Base-by-base conservation (phyloP, 169 alveolate genomes). In the Plasmodium yoelii region DNA sequence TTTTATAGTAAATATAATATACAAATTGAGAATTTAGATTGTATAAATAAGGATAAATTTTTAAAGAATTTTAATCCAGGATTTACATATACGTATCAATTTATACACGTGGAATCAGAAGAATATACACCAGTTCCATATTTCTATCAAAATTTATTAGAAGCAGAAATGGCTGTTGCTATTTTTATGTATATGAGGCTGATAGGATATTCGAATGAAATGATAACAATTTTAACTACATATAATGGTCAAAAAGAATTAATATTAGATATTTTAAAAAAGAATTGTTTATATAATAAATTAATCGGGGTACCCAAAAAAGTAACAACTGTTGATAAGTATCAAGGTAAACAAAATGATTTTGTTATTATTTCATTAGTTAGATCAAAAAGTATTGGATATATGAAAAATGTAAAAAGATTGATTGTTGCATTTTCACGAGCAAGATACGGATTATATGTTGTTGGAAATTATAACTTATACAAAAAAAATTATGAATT, bases 161-260 rank as follows among this genome's bases (percentile, higher is more conserved):
- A 97, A 88, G 99, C 99, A 0, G 98, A 97, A 92, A 95, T 88
- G 90, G 94, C 95, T 59, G 98, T 97, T 51, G 97, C 98, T 10
- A 86, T 96, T 61, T 97, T 92, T 93, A 96, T 96, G 97, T 96
- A 94, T 90, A 96, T 97, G 98, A 95, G 99, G 13, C 87, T 96
- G 26, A 68, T 96, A 53, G 98, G 98, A 7, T 95, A 96, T 72
- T 94, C 96, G 7, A 94, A 95, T 12, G 94, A 88, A 28, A 73
- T 80, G 71, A 96, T 97, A 70, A 91, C 96, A 49, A 94, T 97
- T 44, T 88, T 97, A 59, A 95, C 98, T 22, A 93, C 98, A 7
- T 97, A 97, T 92, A 97, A 97, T 87, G 99, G 99, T 0, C 99
- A 97, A 94, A 97, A 95, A 88, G 97, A 95, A 49, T 94, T 96